Evolutionary conservation across 345 rosid genomes (phyloP).

Genomic region (Gossypium australe): DNA sequence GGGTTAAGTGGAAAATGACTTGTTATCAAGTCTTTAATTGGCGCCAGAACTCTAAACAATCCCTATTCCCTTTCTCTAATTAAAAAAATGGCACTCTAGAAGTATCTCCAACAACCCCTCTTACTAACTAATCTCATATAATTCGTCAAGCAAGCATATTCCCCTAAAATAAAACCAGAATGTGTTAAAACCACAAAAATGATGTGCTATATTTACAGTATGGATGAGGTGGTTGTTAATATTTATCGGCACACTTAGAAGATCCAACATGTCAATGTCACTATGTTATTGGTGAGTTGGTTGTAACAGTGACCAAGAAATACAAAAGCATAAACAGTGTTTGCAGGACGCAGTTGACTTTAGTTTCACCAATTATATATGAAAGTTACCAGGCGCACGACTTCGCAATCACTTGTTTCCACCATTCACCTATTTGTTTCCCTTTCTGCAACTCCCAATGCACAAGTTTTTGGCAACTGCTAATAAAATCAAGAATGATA

Average conservation of each 20-base stretch:
- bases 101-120: no score
- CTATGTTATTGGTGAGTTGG: not conserved
- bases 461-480: slow-evolving; percentile 92
- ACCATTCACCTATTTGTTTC: slow-evolving; percentile 98
- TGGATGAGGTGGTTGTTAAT: not conserved
- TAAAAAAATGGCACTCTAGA: no score
- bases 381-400: slow-evolving; percentile 2
- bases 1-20: no score
- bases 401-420: slow-evolving; percentile 81
- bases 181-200: slow-evolving; percentile 7
- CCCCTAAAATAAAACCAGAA: slow-evolving; percentile 44
- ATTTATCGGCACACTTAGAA: not conserved
- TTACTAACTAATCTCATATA: slow-evolving; percentile 39
- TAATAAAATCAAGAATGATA: slow-evolving; percentile 88
- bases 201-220: slow-evolving; percentile 5
- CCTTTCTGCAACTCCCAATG: slow-evolving; percentile 94
- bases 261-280: not conserved
- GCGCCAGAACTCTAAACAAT: no score
- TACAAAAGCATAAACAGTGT: not conserved
- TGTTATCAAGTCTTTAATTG: no score
- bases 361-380: not conserved
- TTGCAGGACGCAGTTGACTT: not conserved
- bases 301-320: not conserved
- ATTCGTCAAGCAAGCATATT: slow-evolving; percentile 60
- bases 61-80: no score